Conservation (phyloP, 2,329 filamentous ascomycete genomes). For the Exophiala spinifera region DNA sequence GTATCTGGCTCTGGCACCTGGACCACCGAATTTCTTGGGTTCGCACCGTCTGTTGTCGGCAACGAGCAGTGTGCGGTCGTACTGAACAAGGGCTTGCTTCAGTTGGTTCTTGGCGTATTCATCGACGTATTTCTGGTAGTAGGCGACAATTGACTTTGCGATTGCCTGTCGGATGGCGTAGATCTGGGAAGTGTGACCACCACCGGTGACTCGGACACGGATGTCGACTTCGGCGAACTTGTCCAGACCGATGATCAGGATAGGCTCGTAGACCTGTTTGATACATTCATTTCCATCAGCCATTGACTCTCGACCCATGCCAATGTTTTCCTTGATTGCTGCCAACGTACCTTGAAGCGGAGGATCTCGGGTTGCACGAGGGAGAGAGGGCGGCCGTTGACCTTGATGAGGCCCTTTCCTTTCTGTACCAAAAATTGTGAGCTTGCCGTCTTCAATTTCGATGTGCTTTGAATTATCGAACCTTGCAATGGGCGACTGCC, state of each 20-base stretch:
- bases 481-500: slow-evolving; percentile 90
- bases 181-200: slow-evolving; percentile 96
- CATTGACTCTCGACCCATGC: not conserved
- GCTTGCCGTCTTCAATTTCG: slow-evolving; percentile 10
- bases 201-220: slow-evolving; percentile 90
- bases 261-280: slow-evolving; percentile 86
- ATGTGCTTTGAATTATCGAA: slow-evolving; percentile 43
- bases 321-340: not conserved
- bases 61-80: slow-evolving; percentile 95
- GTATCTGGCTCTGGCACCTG: slow-evolving; percentile 92
- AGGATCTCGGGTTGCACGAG: slow-evolving; percentile 96
- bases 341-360: slow-evolving; percentile 77
- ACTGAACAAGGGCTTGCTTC: slow-evolving; percentile 94
- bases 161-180: slow-evolving; percentile 99
- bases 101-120: slow-evolving; percentile 99
- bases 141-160: slow-evolving; percentile 93
- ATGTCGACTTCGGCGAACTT: slow-evolving; percentile 98
- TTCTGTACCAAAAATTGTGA: slow-evolving; percentile 46
- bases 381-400: slow-evolving; percentile 93
- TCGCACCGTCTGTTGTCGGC: slow-evolving; percentile 99
- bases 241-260: slow-evolving; percentile 94
- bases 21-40: slow-evolving; percentile 88
- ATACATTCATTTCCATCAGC: slow-evolving; percentile 2
- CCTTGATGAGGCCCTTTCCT: slow-evolving; percentile 91
- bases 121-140: slow-evolving; percentile 99